Evolutionary conservation across 1,284 basidiomycete genomes (phyloP), one percentile per base, ranked within the genome.

Genomic region (Trichosporon faecale): DNA sequence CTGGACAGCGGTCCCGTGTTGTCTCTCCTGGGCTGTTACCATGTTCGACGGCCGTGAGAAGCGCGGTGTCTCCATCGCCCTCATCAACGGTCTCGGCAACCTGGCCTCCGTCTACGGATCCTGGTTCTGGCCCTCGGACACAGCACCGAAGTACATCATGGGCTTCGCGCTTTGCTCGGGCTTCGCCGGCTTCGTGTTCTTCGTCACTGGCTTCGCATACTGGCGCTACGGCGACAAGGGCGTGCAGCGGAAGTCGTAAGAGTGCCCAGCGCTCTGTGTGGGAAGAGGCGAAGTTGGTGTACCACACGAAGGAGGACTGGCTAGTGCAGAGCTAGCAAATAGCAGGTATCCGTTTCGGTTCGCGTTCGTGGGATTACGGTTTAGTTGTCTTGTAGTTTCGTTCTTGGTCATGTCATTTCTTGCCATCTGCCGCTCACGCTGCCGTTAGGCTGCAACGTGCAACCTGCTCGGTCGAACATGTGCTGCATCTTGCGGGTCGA

Each of bases 71-170:
- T 79, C 76, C 31, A 81, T 81, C 60, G 81, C 81, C 11, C 44
- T 81, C 21, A 79, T 82, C 73, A 83, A 82, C 68, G 80, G 81
- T 40, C 71, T 82, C 66, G 81, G 79, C 16, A 83, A 83, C 72
- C 66, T 78, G 2, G 71, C 80, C 0, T 78, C 76, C 1, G 73
- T 82, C 21, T 84, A 83, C 73, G 83, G 83, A 12, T 79, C 79
- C 0, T 83, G 81, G 76, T 77, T 84, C 75, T 84, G 83, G 83
- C 80, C 81, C 7, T 55, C 71, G 3, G 66, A 29, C 21, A 70
- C 74, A 44, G 78, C 75, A 0, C 82, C 83, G 11, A 68, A 69
- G 65, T 84, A 83, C 75, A 65, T 72, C 70, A 77, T 72, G 57
- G 82, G 82, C 23, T 84, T 84, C 68, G 72, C 71, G 12, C 76